phyloP scores from a whole-genome alignment of 202 grass and related monocot genomes.

The Panicum virgatum region DNA sequence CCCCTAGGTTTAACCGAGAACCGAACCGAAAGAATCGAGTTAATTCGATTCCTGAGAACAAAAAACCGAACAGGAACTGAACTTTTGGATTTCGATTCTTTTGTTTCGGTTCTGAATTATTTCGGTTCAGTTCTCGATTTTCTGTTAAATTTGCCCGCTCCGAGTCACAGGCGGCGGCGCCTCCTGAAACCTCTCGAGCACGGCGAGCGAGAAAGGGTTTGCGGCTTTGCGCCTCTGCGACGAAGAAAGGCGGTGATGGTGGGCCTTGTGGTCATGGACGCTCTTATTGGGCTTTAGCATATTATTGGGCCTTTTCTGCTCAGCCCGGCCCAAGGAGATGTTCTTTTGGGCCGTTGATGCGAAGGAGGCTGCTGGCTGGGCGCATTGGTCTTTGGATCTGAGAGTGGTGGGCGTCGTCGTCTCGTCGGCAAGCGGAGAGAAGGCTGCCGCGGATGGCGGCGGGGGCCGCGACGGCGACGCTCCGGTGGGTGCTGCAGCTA shows the following conservation, averaged over 20 bases:
- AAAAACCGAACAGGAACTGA: too few species aligned
- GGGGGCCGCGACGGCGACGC: slow-evolving; percentile 12
- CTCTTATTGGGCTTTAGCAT: not conserved
- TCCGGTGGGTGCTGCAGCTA: slow-evolving; percentile 76
- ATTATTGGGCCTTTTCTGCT: not conserved
- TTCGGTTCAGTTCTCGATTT: too few species aligned
- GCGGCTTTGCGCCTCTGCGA: not conserved
- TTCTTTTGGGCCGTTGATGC: not conserved
- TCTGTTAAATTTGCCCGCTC: too few species aligned
- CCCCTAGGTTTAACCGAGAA: too few species aligned
- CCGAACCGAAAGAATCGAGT: too few species aligned
- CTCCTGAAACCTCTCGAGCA: not conserved
- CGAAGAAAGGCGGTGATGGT: slow-evolving; percentile 3
- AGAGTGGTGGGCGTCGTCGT: not conserved
- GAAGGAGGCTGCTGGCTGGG: too few species aligned
- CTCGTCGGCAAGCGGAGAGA: not conserved
- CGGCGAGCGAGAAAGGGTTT: not conserved
- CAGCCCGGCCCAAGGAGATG: not conserved
- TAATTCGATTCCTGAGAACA: too few species aligned
- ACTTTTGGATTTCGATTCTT: too few species aligned
- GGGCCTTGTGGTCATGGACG: not conserved
- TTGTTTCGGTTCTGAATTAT: too few species aligned
- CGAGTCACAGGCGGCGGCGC: too few species aligned
- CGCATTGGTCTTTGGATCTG: too few species aligned
- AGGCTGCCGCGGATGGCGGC: slow-evolving; percentile 9